A percentile compares a stretch with the other conserved stretches of the same genome.
Evolutionary conservation across 495 filamentous ascomycete species (phyloP).

Genomic region (Wilcoxina mikolae): DNA sequence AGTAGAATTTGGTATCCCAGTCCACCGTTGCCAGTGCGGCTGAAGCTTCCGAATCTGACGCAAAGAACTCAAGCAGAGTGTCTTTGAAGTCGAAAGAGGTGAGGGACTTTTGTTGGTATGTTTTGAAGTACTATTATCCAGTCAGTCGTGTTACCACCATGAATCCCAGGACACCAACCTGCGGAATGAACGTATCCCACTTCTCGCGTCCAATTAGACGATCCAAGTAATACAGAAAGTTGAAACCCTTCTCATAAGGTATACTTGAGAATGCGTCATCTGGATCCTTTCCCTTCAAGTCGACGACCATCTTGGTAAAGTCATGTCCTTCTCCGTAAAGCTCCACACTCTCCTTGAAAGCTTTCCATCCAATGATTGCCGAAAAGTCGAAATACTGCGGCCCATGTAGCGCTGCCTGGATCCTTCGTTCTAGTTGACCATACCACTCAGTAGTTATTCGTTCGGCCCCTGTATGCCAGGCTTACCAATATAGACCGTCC

Average conservation of each 20-base stretch:
- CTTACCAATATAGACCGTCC: conserved; percentile 3
- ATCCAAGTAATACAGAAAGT: conserved; percentile 72
- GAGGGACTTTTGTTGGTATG: conserved; percentile 62
- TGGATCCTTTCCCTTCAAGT: conserved; percentile 78
- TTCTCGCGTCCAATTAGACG: conserved; percentile 66
- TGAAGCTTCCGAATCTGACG: conserved; percentile 47
- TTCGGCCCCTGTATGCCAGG: not conserved
- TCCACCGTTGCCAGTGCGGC: conserved; percentile 56
- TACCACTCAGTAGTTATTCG: conserved; percentile 45
- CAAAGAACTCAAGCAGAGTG: conserved; percentile 73
- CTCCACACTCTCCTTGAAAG: conserved; percentile 55
- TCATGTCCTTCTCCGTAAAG: conserved; percentile 67
- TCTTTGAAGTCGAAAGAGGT: conserved; percentile 87
- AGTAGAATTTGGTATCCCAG: conserved; percentile 80
- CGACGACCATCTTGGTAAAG: conserved; percentile 79
- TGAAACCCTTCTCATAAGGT: conserved; percentile 67
- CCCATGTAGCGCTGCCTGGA: conserved; percentile 53
- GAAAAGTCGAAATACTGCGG: conserved; percentile 81
- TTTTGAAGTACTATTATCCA: conserved; percentile 58
- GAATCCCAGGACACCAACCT: conserved; percentile 34
- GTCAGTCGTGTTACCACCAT: conserved; percentile 1
- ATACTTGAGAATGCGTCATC: conserved; percentile 87
- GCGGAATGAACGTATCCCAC: conserved; percentile 86
- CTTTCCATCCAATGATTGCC: conserved; percentile 70
- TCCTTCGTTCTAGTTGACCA: conserved; percentile 75